These are phyloP conservation scores for Apiosordaria backusii DNA, from an alignment of 495 filamentous ascomycete genomes.

Conservation along the genomic window DNA sequence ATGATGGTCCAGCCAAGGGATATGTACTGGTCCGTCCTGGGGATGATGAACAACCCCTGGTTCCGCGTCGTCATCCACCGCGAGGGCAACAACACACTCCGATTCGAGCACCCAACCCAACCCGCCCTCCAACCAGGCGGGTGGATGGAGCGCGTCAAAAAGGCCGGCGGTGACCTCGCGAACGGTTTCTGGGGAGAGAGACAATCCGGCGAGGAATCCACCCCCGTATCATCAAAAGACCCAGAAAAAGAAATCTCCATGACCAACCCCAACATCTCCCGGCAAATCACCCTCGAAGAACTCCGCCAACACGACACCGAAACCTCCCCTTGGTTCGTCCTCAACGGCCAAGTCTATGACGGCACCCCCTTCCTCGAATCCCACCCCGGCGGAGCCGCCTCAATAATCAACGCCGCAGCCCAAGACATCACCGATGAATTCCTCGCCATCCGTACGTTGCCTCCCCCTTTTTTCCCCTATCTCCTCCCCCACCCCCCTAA, in stretches of 20 bases:
- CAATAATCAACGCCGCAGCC: slow-evolving; percentile 80
- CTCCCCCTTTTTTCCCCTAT: neutral
- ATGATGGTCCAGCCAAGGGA: slow-evolving; percentile 86
- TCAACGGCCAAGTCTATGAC: slow-evolving; percentile 91
- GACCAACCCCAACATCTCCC: slow-evolving; percentile 65
- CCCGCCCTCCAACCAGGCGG: slow-evolving; percentile 75
- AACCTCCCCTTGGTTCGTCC: slow-evolving; percentile 81
- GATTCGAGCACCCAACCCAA: slow-evolving; percentile 89
- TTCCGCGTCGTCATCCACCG: slow-evolving; percentile 76
- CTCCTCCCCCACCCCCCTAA: neutral
- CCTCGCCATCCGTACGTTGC: slow-evolving; percentile 77
- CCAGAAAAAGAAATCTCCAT: slow-evolving; percentile 67
- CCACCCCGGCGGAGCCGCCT: slow-evolving; percentile 86
- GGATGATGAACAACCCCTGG: slow-evolving; percentile 99
- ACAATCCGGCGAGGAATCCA: slow-evolving; percentile 48
- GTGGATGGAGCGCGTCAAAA: slow-evolving; percentile 97
- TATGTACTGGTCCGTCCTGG: slow-evolving; percentile 95
- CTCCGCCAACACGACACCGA: slow-evolving; percentile 64
- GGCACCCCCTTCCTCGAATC: slow-evolving; percentile 78
- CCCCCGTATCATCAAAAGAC: slow-evolving; percentile 32
- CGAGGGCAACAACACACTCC: slow-evolving; percentile 58
- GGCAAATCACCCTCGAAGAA: slow-evolving; percentile 66
- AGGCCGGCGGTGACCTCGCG: slow-evolving; percentile 71
- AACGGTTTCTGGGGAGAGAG: slow-evolving; percentile 89
- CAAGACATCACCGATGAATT: slow-evolving; percentile 91